Evolutionary conservation across 1,139 yeast species (phyloP).

Genomic region (Diutina ranongensis): DNA sequence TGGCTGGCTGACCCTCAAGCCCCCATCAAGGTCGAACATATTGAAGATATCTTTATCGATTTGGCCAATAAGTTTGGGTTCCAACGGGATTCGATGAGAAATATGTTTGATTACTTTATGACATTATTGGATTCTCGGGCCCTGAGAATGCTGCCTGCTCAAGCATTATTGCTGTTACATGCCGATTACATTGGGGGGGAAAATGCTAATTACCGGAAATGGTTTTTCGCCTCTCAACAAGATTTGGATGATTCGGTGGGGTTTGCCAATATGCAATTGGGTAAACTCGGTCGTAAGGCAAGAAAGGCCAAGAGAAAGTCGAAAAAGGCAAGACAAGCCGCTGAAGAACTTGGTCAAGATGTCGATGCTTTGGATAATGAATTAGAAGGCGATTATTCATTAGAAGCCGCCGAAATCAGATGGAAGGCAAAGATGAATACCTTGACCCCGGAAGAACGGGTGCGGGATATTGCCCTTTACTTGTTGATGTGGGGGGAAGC

Average conservation of each 20-base stretch:
- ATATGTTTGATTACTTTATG: conserved; percentile 95
- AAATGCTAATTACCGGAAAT: conserved; percentile 80
- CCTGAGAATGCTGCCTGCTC: conserved; percentile 94
- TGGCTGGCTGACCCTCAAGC: conserved; percentile 7
- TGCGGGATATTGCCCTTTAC: conserved; percentile 82
- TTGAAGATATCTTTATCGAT: conserved; percentile 85
- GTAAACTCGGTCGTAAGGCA: conserved; percentile 45
- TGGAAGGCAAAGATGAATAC: conserved; percentile 41
- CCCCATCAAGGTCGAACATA: conserved; percentile 78
- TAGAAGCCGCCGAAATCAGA: conserved; percentile 40
- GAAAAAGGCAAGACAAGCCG: conserved; percentile 7
- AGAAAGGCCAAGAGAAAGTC: conserved; percentile 43
- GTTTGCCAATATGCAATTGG: conserved; percentile 43
- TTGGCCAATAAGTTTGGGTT: conserved; percentile 88
- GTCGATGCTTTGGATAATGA: conserved; percentile 54
- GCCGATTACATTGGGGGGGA: conserved; percentile 97
- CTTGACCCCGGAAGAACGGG: conserved; percentile 55
- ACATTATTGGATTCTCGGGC: conserved; percentile 87
- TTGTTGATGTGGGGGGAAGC: conserved; percentile 98
- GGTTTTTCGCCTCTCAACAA: conserved; percentile 95
- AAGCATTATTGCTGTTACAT: conserved; percentile 83
- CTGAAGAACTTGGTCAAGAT: conserved; percentile 29
- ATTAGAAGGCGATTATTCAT: conserved; percentile 73
- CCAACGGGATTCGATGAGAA: conserved; percentile 74
- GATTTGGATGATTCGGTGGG: conserved; percentile 25